phyloP scores from a whole-genome alignment of 768 basidiomycete species.

The Cystobasidium onofrii region DNA sequence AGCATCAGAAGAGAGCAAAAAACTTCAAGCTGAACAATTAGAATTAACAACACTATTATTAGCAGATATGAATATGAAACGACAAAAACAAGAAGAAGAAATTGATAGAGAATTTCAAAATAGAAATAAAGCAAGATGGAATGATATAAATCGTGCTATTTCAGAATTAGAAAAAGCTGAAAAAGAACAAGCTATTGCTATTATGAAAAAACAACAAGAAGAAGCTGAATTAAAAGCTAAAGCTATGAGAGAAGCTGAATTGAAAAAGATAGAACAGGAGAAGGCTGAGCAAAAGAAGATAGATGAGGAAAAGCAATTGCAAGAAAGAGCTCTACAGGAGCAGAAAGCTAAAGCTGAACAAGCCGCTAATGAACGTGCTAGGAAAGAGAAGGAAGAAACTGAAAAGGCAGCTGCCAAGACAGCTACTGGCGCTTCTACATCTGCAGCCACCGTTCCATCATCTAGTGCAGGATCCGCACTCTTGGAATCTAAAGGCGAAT shows the following conservation, averaged over 20 bases:
- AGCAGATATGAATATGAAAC: neutral
- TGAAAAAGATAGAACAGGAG: neutral
- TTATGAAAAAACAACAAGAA: constrained; percentile 51
- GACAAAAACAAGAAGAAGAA: constrained; percentile 11
- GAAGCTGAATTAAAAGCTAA: constrained; percentile 3
- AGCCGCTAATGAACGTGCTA: constrained; percentile 17
- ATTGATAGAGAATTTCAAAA: constrained; percentile 2
- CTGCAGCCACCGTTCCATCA: constrained; percentile 35
- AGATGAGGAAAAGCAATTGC: constrained; percentile 26
- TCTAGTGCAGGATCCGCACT: neutral
- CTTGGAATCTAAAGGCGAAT: constrained; percentile 3
- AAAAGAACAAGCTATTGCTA: constrained; percentile 52
- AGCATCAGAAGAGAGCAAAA: neutral
- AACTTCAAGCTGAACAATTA: constrained; percentile 37
- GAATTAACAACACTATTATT: constrained; percentile 38
- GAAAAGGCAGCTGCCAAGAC: neutral
- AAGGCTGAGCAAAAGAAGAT: constrained; percentile 27
- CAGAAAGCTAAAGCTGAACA: constrained; percentile 30
- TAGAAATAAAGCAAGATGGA: constrained; percentile 7
- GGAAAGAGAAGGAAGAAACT: constrained; percentile 31
- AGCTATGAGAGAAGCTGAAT: neutral
- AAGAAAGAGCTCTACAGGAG: constrained; percentile 17
- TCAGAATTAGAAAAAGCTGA: constrained; percentile 46
- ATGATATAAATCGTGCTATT: constrained; percentile 7
- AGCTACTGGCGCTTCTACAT: constrained; percentile 34